phyloP scores from a whole-genome alignment of 148 eudicot species.

The Chenopodium berlandieri region DNA sequence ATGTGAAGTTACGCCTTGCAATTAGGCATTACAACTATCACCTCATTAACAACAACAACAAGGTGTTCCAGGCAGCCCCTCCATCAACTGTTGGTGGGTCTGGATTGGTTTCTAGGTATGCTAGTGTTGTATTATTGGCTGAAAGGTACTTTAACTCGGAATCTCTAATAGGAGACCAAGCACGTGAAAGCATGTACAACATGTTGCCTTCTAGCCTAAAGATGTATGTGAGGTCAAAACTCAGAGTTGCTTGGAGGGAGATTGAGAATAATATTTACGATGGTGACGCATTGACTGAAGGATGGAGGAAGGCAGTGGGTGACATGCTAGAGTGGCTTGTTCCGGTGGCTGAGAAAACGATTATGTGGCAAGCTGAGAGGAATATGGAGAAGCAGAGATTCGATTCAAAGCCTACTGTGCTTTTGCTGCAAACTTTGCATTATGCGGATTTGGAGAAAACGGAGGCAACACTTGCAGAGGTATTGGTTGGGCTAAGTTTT shows the following conservation, averaged over 20 bases:
- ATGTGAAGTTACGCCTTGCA: conserved; percentile 1
- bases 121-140: conserved; percentile 53
- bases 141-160: conserved; percentile 47
- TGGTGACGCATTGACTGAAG: conserved; percentile 45
- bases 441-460: conserved; percentile 72
- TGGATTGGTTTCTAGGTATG: conserved; percentile 57
- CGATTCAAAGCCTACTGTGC: conserved; percentile 49
- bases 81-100: conserved; percentile 71
- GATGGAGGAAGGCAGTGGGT: conserved; percentile 66
- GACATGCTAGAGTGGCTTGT: conserved; percentile 69
- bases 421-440: conserved; percentile 74
- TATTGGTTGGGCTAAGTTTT: conserved; percentile 63
- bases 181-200: conserved; percentile 46
- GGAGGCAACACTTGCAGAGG: conserved; percentile 67
- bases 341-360: conserved; percentile 66
- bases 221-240: conserved; percentile 48
- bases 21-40: not conserved
- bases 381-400: conserved; percentile 56
- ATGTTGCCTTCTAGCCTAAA: conserved; percentile 64
- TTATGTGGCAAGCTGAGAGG: conserved; percentile 70
- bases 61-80: conserved; percentile 62
- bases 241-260: conserved; percentile 38
- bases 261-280: conserved; percentile 23
- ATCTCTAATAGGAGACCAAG: conserved; percentile 30
- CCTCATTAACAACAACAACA: conserved; percentile 16